Conservation (phyloP, 1,284 basidiomycete genomes). For the Ceratobasidium sp. region DNA sequence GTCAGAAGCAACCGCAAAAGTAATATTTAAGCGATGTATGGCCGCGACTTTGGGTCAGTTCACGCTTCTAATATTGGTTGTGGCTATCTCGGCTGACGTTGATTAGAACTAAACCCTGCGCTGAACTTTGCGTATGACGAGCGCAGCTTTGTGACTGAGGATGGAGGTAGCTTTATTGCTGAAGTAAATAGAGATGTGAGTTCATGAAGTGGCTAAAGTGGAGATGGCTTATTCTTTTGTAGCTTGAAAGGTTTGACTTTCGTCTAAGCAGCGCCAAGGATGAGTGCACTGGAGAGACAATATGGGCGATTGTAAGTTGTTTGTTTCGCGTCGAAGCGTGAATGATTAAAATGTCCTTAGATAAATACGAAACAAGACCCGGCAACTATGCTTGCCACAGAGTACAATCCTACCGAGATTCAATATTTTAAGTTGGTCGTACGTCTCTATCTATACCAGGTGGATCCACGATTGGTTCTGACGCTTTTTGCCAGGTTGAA, state of each 20-base stretch:
- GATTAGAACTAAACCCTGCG: conserved; percentile 22
- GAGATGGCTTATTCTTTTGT: conserved; percentile 48
- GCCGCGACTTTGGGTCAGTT: conserved; percentile 24
- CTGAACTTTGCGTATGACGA: conserved; percentile 18
- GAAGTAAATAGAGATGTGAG: conserved; percentile 41
- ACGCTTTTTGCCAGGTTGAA: conserved; percentile 71
- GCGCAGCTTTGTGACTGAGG: conserved; percentile 25
- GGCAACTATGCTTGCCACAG: conserved; percentile 84
- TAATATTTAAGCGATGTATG: conserved; percentile 36
- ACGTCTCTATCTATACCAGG: conserved; percentile 53
- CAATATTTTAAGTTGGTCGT: conserved; percentile 86
- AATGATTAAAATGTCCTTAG: conserved; percentile 59
- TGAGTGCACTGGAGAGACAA: conserved; percentile 72
- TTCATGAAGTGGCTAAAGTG: not conserved
- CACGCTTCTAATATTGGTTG: not conserved
- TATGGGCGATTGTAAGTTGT: conserved; percentile 73
- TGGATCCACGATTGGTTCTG: not conserved
- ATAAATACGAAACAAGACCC: conserved; percentile 83
- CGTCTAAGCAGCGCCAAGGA: conserved; percentile 75
- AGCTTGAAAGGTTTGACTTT: conserved; percentile 76
- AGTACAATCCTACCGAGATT: conserved; percentile 82
- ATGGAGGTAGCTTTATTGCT: conserved; percentile 22
- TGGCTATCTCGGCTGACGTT: not conserved
- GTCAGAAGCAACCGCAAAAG: conserved; percentile 34
- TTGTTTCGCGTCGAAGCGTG: not conserved